Evolutionary conservation across 768 basidiomycete genomes (phyloP).

Genomic region (Dioszegia hungarica): DNA sequence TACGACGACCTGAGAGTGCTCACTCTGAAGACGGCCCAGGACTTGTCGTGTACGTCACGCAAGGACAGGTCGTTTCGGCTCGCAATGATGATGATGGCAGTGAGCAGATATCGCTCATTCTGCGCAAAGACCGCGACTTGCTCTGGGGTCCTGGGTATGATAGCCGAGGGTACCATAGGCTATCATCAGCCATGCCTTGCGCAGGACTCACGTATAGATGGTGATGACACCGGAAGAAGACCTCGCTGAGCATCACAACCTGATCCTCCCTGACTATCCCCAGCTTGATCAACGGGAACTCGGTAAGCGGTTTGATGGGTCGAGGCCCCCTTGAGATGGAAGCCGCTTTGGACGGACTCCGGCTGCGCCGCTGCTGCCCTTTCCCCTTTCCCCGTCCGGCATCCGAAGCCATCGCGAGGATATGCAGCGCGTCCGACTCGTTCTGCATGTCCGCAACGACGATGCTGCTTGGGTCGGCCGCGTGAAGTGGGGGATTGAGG

Average conservation of each 20-base stretch:
- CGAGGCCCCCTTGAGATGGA: too few relatives aligned
- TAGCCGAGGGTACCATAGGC: conserved; percentile 34
- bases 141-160: conserved; percentile 28
- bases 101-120: conserved; percentile 34
- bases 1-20: too few relatives aligned
- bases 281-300: conserved; percentile 35
- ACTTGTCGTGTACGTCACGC: conserved; percentile 34
- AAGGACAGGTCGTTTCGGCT: conserved; percentile 33
- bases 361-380: too few relatives aligned
- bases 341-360: too few relatives aligned
- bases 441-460: conserved; percentile 48
- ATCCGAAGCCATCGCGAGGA: conserved; percentile 37
- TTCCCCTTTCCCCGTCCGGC: too few relatives aligned
- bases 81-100: conserved; percentile 44
- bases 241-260: conserved; percentile 22
- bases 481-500: conserved; percentile 34
- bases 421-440: conserved; percentile 46
- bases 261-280: conserved; percentile 31
- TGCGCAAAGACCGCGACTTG: conserved; percentile 33
- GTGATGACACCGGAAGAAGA: conserved; percentile 42
- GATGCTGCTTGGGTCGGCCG: conserved; percentile 41
- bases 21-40: conserved; percentile 39
- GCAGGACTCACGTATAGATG: conserved; percentile 39
- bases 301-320: background rate
- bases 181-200: conserved; percentile 4